Percentiles rank a stretch among this genome's conserved stretches.
These are phyloP conservation scores for Ceratocystis huliohia DNA, from an alignment of 2,329 filamentous ascomycete genomes.

Conservation along the genomic window DNA sequence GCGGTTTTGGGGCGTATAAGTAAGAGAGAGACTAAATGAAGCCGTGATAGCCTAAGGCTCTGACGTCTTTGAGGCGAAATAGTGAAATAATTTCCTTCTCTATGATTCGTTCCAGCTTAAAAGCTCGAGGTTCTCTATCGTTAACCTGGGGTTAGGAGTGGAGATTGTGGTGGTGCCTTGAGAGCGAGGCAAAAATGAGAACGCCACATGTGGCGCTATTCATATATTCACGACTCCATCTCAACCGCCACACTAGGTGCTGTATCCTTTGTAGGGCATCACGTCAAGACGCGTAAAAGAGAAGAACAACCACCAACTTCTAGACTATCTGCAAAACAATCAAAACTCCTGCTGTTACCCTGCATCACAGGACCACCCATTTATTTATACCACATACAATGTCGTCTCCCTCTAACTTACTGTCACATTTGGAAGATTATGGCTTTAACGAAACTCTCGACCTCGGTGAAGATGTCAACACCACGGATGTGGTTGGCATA, in stretches of 20 bases:
- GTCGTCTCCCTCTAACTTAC: slow-evolving; percentile 21
- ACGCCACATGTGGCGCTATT: background rate
- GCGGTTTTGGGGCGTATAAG: background rate
- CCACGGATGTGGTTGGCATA: slow-evolving; percentile 53
- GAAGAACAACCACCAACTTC: too few relatives aligned
- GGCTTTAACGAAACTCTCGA: slow-evolving; percentile 47
- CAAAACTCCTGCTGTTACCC: background rate
- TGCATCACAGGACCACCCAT: background rate
- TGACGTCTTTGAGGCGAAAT: background rate
- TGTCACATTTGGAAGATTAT: slow-evolving; percentile 65
- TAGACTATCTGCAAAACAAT: too few relatives aligned
- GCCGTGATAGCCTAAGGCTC: background rate
- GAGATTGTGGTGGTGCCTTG: background rate
- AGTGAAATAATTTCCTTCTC: background rate
- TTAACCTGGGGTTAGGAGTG: background rate
- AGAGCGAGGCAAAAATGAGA: background rate
- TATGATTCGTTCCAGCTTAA: background rate
- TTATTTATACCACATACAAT: background rate
- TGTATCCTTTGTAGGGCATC: slow-evolving; percentile 16
- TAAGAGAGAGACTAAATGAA: background rate
- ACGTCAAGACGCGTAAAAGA: slow-evolving; percentile 10
- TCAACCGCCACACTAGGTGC: background rate
- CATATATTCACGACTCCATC: background rate
- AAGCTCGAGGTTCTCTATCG: background rate
- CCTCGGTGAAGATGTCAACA: slow-evolving; percentile 26